These are phyloP conservation scores for Chrysanthemum seticuspe DNA, from an alignment of 129 eudicot species.

Conservation along the genomic window DNA sequence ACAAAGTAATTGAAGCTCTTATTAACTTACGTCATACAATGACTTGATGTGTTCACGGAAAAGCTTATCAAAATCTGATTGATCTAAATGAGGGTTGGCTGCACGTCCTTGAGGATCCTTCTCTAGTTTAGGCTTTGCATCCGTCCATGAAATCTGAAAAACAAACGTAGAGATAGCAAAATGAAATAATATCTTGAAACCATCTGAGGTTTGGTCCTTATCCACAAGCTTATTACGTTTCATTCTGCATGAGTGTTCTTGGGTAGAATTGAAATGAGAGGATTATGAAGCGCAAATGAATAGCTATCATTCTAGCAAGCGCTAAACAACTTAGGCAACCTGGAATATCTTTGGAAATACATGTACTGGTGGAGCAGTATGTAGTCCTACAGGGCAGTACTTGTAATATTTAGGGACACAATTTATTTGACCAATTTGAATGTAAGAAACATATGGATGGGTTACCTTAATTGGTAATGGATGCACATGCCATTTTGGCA, in stretches of 20 bases:
- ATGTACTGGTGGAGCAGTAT: too few relatives aligned
- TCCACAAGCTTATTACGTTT: neutral
- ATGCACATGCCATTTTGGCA: too few relatives aligned
- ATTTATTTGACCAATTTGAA: too few relatives aligned
- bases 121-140: constrained; percentile 81
- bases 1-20: neutral
- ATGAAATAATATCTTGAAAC: neutral
- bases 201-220: neutral
- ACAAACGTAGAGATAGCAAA: constrained; percentile 16
- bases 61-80: constrained; percentile 88
- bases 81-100: constrained; percentile 73
- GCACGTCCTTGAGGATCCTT: constrained; percentile 99
- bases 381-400: too few relatives aligned
- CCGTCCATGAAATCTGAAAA: constrained; percentile 83
- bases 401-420: too few relatives aligned
- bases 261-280: neutral
- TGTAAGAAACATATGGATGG: too few relatives aligned
- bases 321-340: too few relatives aligned
- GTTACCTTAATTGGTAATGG: too few relatives aligned
- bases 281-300: too few relatives aligned
- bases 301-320: too few relatives aligned
- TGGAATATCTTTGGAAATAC: too few relatives aligned
- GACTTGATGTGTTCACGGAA: constrained; percentile 88
- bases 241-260: neutral
- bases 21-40: constrained; percentile 67